Evolutionary conservation across 1,284 basidiomycete genomes (phyloP), one percentile per base, ranked within the genome.

Genomic region (Cryptococcus floricola): DNA sequence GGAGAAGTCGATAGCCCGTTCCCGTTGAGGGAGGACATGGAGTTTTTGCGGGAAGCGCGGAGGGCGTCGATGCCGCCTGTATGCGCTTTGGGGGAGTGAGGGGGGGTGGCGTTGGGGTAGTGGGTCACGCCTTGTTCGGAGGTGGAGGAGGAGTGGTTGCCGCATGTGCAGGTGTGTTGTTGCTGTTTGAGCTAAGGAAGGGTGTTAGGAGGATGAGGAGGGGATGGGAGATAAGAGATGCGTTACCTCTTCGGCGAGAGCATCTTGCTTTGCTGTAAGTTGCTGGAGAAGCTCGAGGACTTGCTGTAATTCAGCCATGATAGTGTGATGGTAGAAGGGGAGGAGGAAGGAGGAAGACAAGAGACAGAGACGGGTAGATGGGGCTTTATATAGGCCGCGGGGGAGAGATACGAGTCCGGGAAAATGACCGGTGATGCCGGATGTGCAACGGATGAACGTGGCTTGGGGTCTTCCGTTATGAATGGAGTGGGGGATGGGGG

Each of bases 181-280:
- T 46, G 43, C 4, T 46, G n/a, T 25, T 46, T 46, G 18, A 46
- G 52, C 55, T 39, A 54, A 28, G 12, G 19, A 14, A 7, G 31
- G 44, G 54, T 52, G 46, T 28, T 16, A 27, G 49, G 49, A n/a
- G 55, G 49, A 16, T n/a, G 8, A 16, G 18, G 25, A 28, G 14
- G 31, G 12, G 14, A 25, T 13, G 19, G 5, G 37, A 49, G 31
- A 25, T 13, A 39, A 18, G 48, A 3, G n/a, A n/a, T n/a, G 25
- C 65, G 27, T 19, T 48, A 73, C 71, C 60, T 71, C 59, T 18
- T 59, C 59, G 6, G 69, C 61, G 27, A 73, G 64, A 50, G 61
- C 54, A 46, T 71, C 71, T 48, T 73, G 71, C 61, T 66, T 71
- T 3, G 62, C 58, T 43, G 63, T 58, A 13, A 73, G 63, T 51